phyloP scores from a whole-genome alignment of 306 rosid genomes.

The Gleditsia sinensis region DNA sequence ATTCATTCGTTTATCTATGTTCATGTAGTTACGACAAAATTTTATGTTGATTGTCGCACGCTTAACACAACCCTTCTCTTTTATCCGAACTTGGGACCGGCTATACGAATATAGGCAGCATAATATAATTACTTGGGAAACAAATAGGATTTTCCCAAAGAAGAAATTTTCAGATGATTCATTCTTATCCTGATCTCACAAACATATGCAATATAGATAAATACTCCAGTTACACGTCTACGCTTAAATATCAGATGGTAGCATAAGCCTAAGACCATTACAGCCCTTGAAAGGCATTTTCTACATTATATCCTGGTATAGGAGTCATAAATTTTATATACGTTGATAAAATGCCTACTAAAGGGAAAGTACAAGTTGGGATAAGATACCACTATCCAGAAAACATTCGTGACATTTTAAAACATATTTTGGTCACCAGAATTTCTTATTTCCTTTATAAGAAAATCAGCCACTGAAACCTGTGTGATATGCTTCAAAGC shows the following conservation, averaged over 20 bases:
- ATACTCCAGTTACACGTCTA: background rate
- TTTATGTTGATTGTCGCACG: too few relatives aligned
- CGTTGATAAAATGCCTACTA: background rate
- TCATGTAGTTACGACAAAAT: too few relatives aligned
- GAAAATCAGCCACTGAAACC: background rate
- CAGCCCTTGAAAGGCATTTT: background rate
- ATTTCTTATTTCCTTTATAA: background rate
- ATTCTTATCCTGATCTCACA: constrained; percentile 24
- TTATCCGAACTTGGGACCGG: too few relatives aligned
- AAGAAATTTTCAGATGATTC: constrained; percentile 3
- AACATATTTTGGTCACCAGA: background rate
- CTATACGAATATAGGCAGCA: too few relatives aligned
- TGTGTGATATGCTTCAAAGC: background rate
- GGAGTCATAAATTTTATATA: background rate
- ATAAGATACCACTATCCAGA: constrained; percentile 3
- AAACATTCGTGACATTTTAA: background rate
- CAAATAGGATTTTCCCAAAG: background rate
- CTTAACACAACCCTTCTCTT: too few relatives aligned
- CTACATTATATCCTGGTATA: background rate
- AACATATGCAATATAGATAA: constrained; percentile 14
- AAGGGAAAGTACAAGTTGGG: background rate
- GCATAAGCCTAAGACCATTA: background rate
- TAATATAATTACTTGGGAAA: background rate
- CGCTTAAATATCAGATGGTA: background rate
- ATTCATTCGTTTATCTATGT: too few relatives aligned